Conservation (phyloP, 805 yeast genomes). For the Nakazawaea ishiwadae region DNA sequence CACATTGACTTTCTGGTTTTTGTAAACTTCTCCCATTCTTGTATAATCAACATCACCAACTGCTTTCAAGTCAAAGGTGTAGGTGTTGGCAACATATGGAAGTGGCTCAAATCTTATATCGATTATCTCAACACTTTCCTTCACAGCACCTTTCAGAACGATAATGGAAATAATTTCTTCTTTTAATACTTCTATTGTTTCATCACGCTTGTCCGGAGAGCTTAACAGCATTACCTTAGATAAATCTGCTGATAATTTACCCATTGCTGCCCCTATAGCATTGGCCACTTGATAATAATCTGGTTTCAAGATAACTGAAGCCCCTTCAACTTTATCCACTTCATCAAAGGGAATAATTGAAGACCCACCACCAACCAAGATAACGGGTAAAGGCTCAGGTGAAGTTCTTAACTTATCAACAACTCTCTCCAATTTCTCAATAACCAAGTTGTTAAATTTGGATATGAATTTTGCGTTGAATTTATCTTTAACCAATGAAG, state of each 20-base stretch:
- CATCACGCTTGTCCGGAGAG: slow-evolving; percentile 11
- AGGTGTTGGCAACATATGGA: slow-evolving; percentile 29
- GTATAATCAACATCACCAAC: slow-evolving; percentile 41
- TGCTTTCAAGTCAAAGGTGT: slow-evolving; percentile 31
- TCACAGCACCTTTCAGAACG: slow-evolving; percentile 24
- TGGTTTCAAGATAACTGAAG: slow-evolving; percentile 36
- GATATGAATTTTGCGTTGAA: slow-evolving; percentile 14
- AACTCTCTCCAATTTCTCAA: slow-evolving; percentile 29
- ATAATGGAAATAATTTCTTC: slow-evolving; percentile 16
- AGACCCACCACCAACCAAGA: slow-evolving; percentile 48
- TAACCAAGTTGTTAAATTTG: slow-evolving; percentile 17
- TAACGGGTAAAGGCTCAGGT: slow-evolving; percentile 36
- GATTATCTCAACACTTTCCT: slow-evolving; percentile 20
- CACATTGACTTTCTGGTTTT: slow-evolving; percentile 4
- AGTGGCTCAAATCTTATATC: slow-evolving; percentile 23
- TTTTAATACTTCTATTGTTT: slow-evolving; percentile 18
- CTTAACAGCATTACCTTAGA: slow-evolving; percentile 11
- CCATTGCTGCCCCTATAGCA: slow-evolving; percentile 48
- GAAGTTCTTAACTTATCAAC: slow-evolving; percentile 41
- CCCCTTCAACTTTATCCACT: slow-evolving; percentile 28
- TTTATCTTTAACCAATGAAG: slow-evolving; percentile 18
- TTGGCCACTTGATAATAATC: slow-evolving; percentile 39
- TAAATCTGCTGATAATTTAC: slow-evolving; percentile 32
- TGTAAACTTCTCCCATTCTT: slow-evolving; percentile 14
- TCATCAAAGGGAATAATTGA: slow-evolving; percentile 32